phyloP scores from a whole-genome alignment of 1,284 basidiomycete genomes.

The Phellopilus nigrolimitatus region DNA sequence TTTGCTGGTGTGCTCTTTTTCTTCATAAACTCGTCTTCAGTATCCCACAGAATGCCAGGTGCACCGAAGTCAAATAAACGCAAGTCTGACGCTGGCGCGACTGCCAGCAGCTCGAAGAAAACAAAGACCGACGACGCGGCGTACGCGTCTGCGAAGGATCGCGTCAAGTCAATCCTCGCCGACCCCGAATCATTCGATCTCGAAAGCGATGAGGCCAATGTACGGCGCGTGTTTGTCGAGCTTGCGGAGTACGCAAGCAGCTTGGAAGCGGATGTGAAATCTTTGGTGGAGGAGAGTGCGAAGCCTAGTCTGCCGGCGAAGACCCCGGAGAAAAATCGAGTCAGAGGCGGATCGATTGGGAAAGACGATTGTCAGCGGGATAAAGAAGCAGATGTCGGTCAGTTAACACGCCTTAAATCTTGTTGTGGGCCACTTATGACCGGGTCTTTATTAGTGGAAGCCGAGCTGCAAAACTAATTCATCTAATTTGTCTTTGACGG shows the following conservation, averaged over 20 bases:
- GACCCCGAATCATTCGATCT: slow-evolving; percentile 34
- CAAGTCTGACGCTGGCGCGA: slow-evolving; percentile 29
- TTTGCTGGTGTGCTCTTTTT: too few relatives aligned
- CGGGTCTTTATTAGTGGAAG: slow-evolving; percentile 39
- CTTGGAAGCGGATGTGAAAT: slow-evolving; percentile 34
- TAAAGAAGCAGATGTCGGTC: slow-evolving; percentile 51
- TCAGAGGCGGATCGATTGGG: slow-evolving; percentile 43
- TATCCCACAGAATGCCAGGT: too few relatives aligned
- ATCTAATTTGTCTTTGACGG: slow-evolving; percentile 52
- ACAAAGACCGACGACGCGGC: slow-evolving; percentile 25
- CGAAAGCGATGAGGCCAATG: slow-evolving; percentile 30
- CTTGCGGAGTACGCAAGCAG: slow-evolving; percentile 43
- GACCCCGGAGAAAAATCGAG: slow-evolving; percentile 37
- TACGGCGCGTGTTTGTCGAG: slow-evolving; percentile 31
- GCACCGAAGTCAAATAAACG: too few relatives aligned
- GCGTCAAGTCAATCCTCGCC: slow-evolving; percentile 35
- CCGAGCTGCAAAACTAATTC: slow-evolving; percentile 45
- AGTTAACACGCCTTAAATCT: slow-evolving; percentile 23
- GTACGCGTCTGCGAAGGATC: slow-evolving; percentile 33
- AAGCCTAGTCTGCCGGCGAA: slow-evolving; percentile 30
- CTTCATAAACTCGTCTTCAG: too few relatives aligned
- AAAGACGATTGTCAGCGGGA: slow-evolving; percentile 44
- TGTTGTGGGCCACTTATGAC: slow-evolving; percentile 1
- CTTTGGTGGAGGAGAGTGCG: slow-evolving; percentile 2
- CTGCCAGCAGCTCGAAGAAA: slow-evolving; percentile 29